Base-by-base conservation (phyloP, 139 green algal genomes). In the Haematococcus lacustris region DNA sequence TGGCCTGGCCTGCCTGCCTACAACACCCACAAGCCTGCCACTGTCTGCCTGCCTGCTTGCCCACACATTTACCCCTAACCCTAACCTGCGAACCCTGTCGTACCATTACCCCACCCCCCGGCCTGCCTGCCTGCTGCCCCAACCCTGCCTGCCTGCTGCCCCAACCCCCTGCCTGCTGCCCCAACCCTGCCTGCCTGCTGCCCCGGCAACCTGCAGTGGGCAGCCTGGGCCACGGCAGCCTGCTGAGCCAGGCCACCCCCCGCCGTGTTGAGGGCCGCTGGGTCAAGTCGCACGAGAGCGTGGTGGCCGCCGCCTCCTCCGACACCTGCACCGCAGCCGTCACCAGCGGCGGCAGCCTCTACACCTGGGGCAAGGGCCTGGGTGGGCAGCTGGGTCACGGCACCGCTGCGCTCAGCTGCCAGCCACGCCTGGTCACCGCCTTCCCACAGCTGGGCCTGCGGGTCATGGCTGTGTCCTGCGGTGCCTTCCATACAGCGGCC, bases 401-500 rank as follows among this genome's bases (percentile, higher is more conserved):
- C 1, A 69, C 64, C 2, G 28, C 73, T 32, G 65, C 28, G 33
- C 81, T 78, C 39, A 77, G 77, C n/a, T n/a, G n/a, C n/a, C n/a
- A n/a, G n/a, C n/a, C n/a, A n/a, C n/a, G n/a, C n/a, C n/a, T n/a
- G n/a, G n/a, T n/a, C n/a, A n/a, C n/a, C n/a, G n/a, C n/a, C n/a
- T n/a, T n/a, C n/a, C n/a, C n/a, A n/a, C n/a, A n/a, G n/a, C n/a
- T n/a, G n/a, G n/a, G n/a, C n/a, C n/a, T n/a, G n/a, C n/a, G n/a
- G n/a, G n/a, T n/a, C n/a, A n/a, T n/a, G n/a, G n/a, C n/a, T n/a
- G 85, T 98, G 34, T 89, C 89, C 0, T 97, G 93, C 79, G 93
- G 93, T 0, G 83, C 92, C 5, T 97, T 86, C 78, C 94, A 98
- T 79, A 86, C 76, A 3, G 91, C 83, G 0, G 91, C 91, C 0